Evolutionary conservation across 345 rosid species (phyloP), one percentile per base, ranked within the genome.

Genomic region (Erysimum cheiranthoides): DNA sequence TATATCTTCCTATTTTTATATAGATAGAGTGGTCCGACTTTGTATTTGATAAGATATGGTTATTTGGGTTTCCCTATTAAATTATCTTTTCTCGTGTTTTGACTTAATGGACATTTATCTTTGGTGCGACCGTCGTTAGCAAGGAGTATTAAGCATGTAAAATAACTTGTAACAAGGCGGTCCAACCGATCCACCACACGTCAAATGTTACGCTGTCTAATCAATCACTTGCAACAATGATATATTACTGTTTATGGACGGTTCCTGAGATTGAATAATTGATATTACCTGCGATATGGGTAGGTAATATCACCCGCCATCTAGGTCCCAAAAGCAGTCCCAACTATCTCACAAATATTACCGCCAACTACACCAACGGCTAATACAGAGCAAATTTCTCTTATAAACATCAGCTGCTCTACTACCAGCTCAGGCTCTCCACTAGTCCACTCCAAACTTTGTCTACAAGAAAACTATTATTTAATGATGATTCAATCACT

Each of bases 81-180:
- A 14, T 25, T 30, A 17, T 13, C 47, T 18, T 10, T 35, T 10
- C 18, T 25, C 21, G n/a, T 47, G 8, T 21, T 30, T 6, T 25
- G 28, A 38, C n/a, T n/a, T n/a, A n/a, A n/a, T n/a, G n/a, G n/a
- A 21, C 25, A 21, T 21, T 21, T 0, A 21, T 21, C 25, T 21
- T 21, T 21, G 25, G 25, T 21, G 25, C 25, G 25, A 21, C 25
- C 25, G 25, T 21, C 25, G 25, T 21, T 21, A 21, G 25, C 25
- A 21, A 21, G 25, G 25, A 21, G 25, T 21, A 21, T 21, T 21
- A 21, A 21, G 25, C 25, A 21, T 21, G 25, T 21, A 21, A 21
- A n/a, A 7, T 71, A 30, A 50, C 7, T 52, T 8, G 53, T 27
- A 64, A 73, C 4, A 57, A 54, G 66, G 18, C 66, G 72, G 72